Percentiles rank a stretch among this genome's conserved stretches.
Conservation (phyloP, 2,329 filamentous ascomycete genomes). For the Alternaria arbusti region DNA sequence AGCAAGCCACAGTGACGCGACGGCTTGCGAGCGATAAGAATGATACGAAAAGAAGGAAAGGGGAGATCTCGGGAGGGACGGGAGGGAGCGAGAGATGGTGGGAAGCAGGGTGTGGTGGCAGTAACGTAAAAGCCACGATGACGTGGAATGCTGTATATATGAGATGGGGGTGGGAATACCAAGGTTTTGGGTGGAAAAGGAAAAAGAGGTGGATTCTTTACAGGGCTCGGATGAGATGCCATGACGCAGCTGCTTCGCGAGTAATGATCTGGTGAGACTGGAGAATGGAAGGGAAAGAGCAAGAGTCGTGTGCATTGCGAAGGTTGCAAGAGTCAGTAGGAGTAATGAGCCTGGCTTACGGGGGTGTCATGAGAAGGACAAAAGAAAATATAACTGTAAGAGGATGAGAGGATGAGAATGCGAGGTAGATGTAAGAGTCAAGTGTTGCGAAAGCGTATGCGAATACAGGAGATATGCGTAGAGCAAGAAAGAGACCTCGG, state of each 20-base stretch:
- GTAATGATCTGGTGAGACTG: neutral
- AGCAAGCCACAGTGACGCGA: neutral
- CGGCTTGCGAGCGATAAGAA: neutral
- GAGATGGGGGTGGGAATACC: fast-evolving
- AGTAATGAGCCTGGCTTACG: neutral
- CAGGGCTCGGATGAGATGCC: too few relatives aligned
- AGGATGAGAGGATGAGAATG: neutral
- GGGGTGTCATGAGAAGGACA: neutral
- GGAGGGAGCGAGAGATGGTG: neutral
- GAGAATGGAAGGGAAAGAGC: neutral
- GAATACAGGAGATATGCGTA: neutral
- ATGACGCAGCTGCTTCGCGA: neutral
- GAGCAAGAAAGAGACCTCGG: neutral
- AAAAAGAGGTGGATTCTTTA: neutral
- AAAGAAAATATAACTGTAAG: neutral
- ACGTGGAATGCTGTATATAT: neutral
- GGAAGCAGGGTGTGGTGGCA: too few relatives aligned
- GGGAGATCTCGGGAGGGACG: neutral
- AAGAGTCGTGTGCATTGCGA: neutral
- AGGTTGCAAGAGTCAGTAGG: neutral
- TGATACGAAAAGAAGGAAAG: neutral
- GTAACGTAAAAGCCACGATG: neutral
- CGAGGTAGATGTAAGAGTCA: neutral
- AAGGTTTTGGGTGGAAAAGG: neutral
- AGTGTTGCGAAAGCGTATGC: neutral